These are phyloP conservation scores for Backusella australiensis DNA, from an alignment of 192 early-diverging fungal genomes.

Conservation along the genomic window DNA sequence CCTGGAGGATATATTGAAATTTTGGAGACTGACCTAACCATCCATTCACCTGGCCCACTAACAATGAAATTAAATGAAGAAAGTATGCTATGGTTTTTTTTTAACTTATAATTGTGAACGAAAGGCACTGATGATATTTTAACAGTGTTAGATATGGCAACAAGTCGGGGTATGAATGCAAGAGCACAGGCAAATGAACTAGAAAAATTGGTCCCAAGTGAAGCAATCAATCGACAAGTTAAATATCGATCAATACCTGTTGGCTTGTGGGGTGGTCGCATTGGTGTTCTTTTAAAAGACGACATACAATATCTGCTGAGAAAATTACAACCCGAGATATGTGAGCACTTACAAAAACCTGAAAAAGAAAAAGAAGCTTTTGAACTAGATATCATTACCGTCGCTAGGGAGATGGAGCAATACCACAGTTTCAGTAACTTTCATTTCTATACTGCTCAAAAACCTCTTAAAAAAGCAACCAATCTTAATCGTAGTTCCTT, in stretches of 20 bases:
- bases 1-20: constrained; percentile 34
- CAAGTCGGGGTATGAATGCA: constrained; percentile 15
- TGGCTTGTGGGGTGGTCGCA: constrained; percentile 36
- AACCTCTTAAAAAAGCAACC: not conserved
- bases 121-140: not conserved
- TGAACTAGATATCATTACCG: not conserved
- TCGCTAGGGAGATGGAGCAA: constrained; percentile 20
- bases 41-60: constrained; percentile 27
- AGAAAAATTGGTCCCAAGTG: constrained; percentile 12
- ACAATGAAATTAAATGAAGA: constrained; percentile 24
- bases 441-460: constrained; percentile 23
- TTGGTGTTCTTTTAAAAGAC: constrained; percentile 29
- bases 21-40: constrained; percentile 30
- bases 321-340: constrained; percentile 20
- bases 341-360: not conserved
- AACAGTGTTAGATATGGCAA: constrained; percentile 18
- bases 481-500: not conserved
- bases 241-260: constrained; percentile 35
- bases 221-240: constrained; percentile 11
- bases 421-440: constrained; percentile 25
- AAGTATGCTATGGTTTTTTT: not conserved
- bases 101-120: not conserved
- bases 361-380: not conserved
- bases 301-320: constrained; percentile 23
- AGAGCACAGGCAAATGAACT: constrained; percentile 14